phyloP scores from a whole-genome alignment of 345 rosid species.

The Citrus sinensis region DNA sequence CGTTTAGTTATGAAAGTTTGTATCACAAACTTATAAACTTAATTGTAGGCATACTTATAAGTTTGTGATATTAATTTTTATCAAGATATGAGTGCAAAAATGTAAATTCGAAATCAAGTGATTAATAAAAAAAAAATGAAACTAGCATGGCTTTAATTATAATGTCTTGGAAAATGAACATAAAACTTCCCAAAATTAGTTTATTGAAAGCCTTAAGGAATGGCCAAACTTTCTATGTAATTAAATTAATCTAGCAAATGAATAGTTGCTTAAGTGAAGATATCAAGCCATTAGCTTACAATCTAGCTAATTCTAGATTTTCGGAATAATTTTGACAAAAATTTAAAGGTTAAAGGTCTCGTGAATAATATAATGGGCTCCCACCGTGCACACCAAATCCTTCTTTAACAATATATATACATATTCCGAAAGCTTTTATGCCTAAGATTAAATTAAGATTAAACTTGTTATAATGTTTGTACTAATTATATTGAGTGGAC shows the following conservation, averaged over 20 bases:
- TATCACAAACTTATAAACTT: too few species aligned
- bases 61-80: too few species aligned
- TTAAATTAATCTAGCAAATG: background rate
- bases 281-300: background rate
- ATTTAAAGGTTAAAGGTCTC: background rate
- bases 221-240: background rate
- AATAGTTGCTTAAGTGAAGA: background rate
- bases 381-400: background rate
- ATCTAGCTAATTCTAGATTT: background rate
- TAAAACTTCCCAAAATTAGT: background rate
- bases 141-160: background rate
- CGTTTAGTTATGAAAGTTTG: too few species aligned
- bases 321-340: background rate
- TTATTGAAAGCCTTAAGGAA: background rate
- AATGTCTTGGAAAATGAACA: background rate
- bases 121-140: background rate
- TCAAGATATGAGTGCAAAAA: background rate
- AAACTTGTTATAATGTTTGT: background rate
- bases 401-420: background rate
- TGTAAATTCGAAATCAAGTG: background rate
- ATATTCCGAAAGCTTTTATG: slow-evolving; percentile 1
- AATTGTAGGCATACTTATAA: too few species aligned
- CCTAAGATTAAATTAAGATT: background rate
- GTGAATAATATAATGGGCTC: background rate
- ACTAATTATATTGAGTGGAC: background rate